Base-by-base conservation (phyloP, 1,139 yeast genomes). In the Suhomyces coccinellae region DNA sequence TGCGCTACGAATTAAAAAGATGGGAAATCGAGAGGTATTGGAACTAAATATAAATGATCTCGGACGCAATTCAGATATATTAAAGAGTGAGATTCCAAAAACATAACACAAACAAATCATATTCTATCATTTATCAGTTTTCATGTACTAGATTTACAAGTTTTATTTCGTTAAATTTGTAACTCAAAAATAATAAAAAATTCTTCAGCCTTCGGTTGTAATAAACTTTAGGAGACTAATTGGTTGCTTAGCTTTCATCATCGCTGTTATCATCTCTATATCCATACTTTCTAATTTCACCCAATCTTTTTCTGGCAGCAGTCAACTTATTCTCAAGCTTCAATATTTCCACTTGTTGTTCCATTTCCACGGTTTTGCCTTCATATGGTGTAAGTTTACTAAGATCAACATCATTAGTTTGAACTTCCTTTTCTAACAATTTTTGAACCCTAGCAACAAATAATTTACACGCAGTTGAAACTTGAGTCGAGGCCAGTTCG, bases 331-430 rank as follows among this genome's bases (percentile, higher is more conserved):
- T 87, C 59, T 89, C 97, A 50, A 89, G 71, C 64, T 87, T 87
- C 64, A 89, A 75, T 38, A 89, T 90, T 62, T 87, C 91, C 12
- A 90, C 96, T 63, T 89, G 97, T 65, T 89, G 97, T 59, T 89
- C 96, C 96, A 89, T 88, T 60, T 91, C 95, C 26, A 82, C 77
- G 0, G 95, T 87, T 65, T 87, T 87, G 56, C 89, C 89, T 63
- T 88, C 96, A 60, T 87, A 89, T 16, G 88, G 80, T 13, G 90
- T 77, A 49, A 88, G 67, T 56, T 77, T 79, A 29, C 86, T 75
- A 60, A 84, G 86, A 60, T 89, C 96, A 44, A 84, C 62, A 30
- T 77, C 80, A 44, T 74, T 68, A 6, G 55, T 39, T 12, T 53
- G 51, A 7, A 65, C 68, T 15, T 66, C 73, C 37, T 72, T 68